phyloP scores from a whole-genome alignment of 1,139 yeast species.

The Zygoascus sp. region DNA sequence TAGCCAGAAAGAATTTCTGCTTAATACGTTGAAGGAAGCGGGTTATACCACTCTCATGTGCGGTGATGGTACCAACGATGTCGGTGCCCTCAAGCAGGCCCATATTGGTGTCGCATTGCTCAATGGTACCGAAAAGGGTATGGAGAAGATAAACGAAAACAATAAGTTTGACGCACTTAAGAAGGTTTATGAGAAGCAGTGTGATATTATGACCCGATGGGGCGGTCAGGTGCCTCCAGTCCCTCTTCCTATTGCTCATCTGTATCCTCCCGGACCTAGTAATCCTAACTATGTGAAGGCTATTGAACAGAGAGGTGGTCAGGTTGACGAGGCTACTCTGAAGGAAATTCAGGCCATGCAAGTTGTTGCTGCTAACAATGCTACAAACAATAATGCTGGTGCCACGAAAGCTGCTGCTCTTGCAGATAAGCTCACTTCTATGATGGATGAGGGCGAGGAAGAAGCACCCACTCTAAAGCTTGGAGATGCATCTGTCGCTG shows the following conservation, averaged over 20 bases:
- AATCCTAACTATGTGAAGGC: conserved; percentile 88
- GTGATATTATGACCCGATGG: conserved; percentile 74
- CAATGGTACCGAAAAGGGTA: conserved; percentile 93
- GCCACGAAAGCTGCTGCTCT: conserved; percentile 48
- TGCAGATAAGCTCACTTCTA: conserved; percentile 68
- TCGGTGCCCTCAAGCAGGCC: conserved; percentile 98
- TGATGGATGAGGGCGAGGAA: conserved; percentile 67
- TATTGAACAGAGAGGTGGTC: conserved; percentile 76
- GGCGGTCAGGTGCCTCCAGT: conserved; percentile 67
- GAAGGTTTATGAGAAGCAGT: conserved; percentile 79
- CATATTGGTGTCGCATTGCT: conserved; percentile 95
- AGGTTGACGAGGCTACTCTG: conserved; percentile 48
- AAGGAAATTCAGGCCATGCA: conserved; percentile 52
- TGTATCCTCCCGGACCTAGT: conserved; percentile 91
- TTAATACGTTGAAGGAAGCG: conserved; percentile 76
- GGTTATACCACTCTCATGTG: conserved; percentile 97
- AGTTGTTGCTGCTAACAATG: conserved; percentile 34
- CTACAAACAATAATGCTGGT: conserved; percentile 29
- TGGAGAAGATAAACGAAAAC: conserved; percentile 84
- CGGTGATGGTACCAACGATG: conserved; percentile 99
- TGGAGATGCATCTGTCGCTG: conserved; percentile 99
- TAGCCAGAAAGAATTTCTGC: conserved; percentile 84
- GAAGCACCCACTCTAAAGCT: conserved; percentile 91
- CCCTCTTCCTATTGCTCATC: conserved; percentile 82
- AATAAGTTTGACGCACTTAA: conserved; percentile 62